A percentile compares a stretch with the other conserved stretches of the same genome.
phyloP scores from a whole-genome alignment of 257 asterid genomes.

The Scutellaria minor region DNA sequence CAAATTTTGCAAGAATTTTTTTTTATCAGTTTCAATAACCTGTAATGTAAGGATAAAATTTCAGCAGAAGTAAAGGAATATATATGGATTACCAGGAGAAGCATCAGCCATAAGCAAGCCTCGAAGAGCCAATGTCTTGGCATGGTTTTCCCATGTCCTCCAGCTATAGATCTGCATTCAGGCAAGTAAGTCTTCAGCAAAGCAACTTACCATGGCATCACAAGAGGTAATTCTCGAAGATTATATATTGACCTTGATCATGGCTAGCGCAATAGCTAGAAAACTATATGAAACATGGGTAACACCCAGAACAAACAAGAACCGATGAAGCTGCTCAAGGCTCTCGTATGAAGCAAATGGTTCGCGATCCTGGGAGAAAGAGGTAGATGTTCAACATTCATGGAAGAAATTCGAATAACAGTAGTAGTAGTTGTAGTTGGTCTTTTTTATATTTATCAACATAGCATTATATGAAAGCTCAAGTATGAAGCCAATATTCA shows the following conservation, averaged over 20 bases:
- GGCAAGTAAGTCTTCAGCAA: background rate
- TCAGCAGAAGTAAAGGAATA: background rate
- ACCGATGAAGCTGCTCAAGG: constrained; percentile 94
- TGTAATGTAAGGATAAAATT: background rate
- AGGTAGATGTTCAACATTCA: constrained; percentile 7
- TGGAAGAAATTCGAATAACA: too few species aligned
- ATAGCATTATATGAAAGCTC: background rate
- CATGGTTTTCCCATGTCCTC: constrained; percentile 89
- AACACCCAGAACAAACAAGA: constrained; percentile 80
- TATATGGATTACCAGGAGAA: constrained; percentile 41
- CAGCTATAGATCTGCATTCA: constrained; percentile 79
- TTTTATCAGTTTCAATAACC: constrained; percentile 12
- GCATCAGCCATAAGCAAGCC: constrained; percentile 53
- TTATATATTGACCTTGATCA: constrained; percentile 67
- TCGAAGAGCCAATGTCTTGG: constrained; percentile 78
- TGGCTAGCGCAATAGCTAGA: constrained; percentile 78
- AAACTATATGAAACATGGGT: constrained; percentile 87
- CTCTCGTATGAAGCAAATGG: constrained; percentile 93
- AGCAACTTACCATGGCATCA: background rate
- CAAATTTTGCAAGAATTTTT: background rate
- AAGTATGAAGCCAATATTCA: background rate
- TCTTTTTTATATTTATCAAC: too few species aligned
- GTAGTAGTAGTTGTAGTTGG: too few species aligned
- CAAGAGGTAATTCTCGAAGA: constrained; percentile 18
- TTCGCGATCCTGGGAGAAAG: constrained; percentile 60